phyloP scores from a whole-genome alignment of 768 basidiomycete genomes.

The Mycena alexandri region DNA sequence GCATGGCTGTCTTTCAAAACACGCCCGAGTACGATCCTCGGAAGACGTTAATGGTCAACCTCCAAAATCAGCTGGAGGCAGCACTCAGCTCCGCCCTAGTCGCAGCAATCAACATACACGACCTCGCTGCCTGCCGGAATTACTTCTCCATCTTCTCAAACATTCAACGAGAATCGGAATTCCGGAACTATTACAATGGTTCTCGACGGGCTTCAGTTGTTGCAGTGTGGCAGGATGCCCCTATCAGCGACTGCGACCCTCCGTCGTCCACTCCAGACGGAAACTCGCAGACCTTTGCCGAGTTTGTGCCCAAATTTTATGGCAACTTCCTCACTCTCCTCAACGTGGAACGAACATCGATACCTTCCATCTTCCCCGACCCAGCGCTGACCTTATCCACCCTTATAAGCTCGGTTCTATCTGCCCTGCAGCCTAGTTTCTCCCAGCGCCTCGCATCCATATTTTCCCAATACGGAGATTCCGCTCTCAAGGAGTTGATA shows the following conservation, averaged over 20 bases:
- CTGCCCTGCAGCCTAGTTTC: conserved; percentile 84
- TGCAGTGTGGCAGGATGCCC: conserved; percentile 74
- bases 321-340: conserved; percentile 74
- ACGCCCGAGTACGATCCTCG: conserved; percentile 92
- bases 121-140: conserved; percentile 77
- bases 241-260: conserved; percentile 66
- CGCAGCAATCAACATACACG: conserved; percentile 84
- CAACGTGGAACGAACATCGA: conserved; percentile 76
- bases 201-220: conserved; percentile 77
- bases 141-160: conserved; percentile 91
- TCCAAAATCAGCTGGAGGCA: conserved; percentile 97
- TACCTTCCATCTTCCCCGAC: conserved; percentile 91
- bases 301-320: conserved; percentile 85
- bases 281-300: conserved; percentile 59
- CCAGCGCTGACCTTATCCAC: conserved; percentile 81
- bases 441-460: conserved; percentile 82
- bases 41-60: conserved; percentile 86
- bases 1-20: conserved; percentile 94
- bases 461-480: conserved; percentile 72
- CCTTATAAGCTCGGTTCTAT: conserved; percentile 86
- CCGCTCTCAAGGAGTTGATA: conserved; percentile 79
- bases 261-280: conserved; percentile 39
- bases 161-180: conserved; percentile 94
- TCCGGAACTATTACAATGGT: conserved; percentile 94
- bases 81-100: conserved; percentile 92